These are phyloP conservation scores for Bacidia rubella DNA, from an alignment of 495 filamentous ascomycete genomes.

Conservation along the genomic window DNA sequence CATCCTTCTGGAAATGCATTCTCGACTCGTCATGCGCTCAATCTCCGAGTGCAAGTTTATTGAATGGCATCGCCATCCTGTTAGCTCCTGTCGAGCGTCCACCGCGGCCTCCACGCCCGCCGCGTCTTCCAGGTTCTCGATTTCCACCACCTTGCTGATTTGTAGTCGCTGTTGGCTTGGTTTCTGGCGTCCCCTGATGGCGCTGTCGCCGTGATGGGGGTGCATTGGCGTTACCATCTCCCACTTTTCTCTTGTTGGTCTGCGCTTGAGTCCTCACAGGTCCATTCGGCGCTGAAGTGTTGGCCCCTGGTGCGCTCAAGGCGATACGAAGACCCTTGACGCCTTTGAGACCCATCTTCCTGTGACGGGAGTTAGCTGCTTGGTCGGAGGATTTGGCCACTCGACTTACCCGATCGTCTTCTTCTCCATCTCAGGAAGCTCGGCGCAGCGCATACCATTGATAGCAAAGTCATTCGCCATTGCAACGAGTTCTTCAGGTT, in stretches of 20 bases:
- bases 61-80: too few relatives aligned
- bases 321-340: constrained; percentile 32
- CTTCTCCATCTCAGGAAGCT: constrained; percentile 34
- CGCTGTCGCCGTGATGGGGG: too few relatives aligned
- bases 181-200: too few relatives aligned
- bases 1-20: too few relatives aligned
- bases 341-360: constrained; percentile 38
- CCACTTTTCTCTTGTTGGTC: too few relatives aligned
- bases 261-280: neutral
- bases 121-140: neutral
- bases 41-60: too few relatives aligned
- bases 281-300: neutral
- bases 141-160: neutral
- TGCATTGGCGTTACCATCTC: too few relatives aligned
- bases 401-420: constrained; percentile 24
- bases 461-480: constrained; percentile 33
- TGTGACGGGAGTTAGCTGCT: neutral
- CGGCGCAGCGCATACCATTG: constrained; percentile 32
- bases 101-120: neutral
- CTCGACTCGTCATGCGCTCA: too few relatives aligned
- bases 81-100: too few relatives aligned
- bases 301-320: neutral
- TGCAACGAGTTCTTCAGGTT: constrained; percentile 29
- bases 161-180: neutral
- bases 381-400: neutral